phyloP scores from a whole-genome alignment of 2,329 filamentous ascomycete genomes.

The Xylaria arbuscula region DNA sequence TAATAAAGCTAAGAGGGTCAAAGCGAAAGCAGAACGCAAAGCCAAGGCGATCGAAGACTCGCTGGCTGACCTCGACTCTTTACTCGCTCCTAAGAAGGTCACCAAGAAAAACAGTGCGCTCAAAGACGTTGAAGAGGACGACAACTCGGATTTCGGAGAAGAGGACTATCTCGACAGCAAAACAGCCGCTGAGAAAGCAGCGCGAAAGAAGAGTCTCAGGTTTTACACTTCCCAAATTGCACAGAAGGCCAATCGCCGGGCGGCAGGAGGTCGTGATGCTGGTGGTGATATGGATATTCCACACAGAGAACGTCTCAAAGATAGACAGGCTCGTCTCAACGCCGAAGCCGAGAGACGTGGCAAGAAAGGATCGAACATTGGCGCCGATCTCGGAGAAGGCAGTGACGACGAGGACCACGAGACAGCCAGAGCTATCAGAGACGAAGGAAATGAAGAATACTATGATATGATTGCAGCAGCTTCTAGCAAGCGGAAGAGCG shows the following conservation, averaged over 20 bases:
- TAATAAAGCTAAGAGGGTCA: conserved; percentile 51
- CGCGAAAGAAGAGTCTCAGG: conserved; percentile 89
- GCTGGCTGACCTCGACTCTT: conserved; percentile 74
- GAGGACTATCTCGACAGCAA: conserved; percentile 81
- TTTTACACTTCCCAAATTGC: conserved; percentile 99
- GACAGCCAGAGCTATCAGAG: conserved; percentile 62
- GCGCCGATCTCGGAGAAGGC: conserved; percentile 74
- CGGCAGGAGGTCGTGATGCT: conserved; percentile 75
- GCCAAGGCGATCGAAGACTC: conserved; percentile 75
- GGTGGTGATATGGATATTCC: conserved; percentile 87
- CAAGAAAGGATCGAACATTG: conserved; percentile 69
- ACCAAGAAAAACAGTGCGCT: conserved; percentile 58
- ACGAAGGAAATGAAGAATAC: conserved; percentile 78
- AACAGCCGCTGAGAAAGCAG: conserved; percentile 86
- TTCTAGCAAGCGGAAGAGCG: conserved; percentile 77
- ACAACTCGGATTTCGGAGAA: conserved; percentile 93
- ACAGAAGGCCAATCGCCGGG: conserved; percentile 90
- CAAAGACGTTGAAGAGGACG: conserved; percentile 54
- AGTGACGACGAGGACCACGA: conserved; percentile 74
- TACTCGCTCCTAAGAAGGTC: conserved; percentile 62
- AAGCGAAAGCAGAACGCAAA: conserved; percentile 54
- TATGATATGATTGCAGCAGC: conserved; percentile 86
- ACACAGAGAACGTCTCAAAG: conserved; percentile 86
- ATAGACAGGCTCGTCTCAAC: conserved; percentile 86
- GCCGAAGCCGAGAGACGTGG: conserved; percentile 89